Percentiles rank a stretch among this genome's conserved stretches.
phyloP scores from a whole-genome alignment of 805 yeast species.

The Barnettozyma sucrosica region DNA sequence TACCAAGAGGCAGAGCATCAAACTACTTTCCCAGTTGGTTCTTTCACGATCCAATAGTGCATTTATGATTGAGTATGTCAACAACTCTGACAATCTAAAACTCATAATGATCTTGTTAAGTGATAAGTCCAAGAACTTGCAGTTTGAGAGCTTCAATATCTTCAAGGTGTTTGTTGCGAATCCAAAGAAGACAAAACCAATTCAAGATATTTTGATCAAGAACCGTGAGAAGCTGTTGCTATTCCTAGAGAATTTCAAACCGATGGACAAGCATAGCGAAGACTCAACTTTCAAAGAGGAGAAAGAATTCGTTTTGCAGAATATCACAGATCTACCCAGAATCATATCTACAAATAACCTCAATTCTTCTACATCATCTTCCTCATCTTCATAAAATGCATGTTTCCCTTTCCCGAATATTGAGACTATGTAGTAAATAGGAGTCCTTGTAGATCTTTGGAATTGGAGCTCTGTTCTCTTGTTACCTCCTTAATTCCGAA shows the following conservation, averaged over 20 bases:
- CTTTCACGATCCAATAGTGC: conserved; percentile 63
- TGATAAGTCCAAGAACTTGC: conserved; percentile 85
- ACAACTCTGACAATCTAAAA: conserved; percentile 76
- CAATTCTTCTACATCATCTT: neutral
- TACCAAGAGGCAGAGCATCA: conserved; percentile 84
- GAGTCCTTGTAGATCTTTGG: neutral
- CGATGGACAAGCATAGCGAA: conserved; percentile 54
- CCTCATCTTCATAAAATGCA: conserved; percentile 1
- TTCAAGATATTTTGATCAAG: conserved; percentile 75
- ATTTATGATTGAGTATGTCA: conserved; percentile 72
- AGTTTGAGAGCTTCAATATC: conserved; percentile 85
- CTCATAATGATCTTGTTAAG: conserved; percentile 79
- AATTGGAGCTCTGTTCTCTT: neutral
- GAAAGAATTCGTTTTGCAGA: conserved; percentile 69
- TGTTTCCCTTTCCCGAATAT: neutral
- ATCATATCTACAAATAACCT: conserved; percentile 30
- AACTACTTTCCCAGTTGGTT: conserved; percentile 66
- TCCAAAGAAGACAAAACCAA: conserved; percentile 78
- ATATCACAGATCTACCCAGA: conserved; percentile 68
- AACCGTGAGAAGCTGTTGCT: conserved; percentile 72
- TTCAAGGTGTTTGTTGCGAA: conserved; percentile 96
- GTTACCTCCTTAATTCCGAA: neutral
- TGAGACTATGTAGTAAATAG: neutral
- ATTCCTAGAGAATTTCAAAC: conserved; percentile 62
- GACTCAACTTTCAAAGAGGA: conserved; percentile 61